A percentile compares a stretch with the other conserved stretches of the same genome.
Conservation (phyloP, 345 rosid genomes). For the Xanthoceras sorbifolium region DNA sequence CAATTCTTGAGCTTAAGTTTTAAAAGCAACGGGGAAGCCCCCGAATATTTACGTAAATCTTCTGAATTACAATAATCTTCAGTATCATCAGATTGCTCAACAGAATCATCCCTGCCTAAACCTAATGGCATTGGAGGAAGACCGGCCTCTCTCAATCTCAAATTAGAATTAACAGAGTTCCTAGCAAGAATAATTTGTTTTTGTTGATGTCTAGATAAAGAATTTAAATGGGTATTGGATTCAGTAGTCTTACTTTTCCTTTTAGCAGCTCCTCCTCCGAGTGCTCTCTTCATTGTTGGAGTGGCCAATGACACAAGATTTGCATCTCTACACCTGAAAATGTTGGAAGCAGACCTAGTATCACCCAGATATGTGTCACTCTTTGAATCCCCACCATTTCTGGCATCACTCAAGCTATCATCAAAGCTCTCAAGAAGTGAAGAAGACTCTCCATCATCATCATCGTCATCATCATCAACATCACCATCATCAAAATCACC, state of each 20-base stretch:
- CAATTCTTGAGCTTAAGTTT: conserved; percentile 66
- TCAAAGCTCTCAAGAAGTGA: conserved; percentile 60
- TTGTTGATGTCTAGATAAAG: conserved; percentile 48
- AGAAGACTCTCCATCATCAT: conserved; percentile 37
- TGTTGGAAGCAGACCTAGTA: conserved; percentile 45
- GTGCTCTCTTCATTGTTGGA: conserved; percentile 43
- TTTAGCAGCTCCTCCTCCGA: conserved; percentile 37
- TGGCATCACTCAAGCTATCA: conserved; percentile 76
- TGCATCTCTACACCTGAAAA: conserved; percentile 63
- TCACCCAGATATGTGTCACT: conserved; percentile 52
- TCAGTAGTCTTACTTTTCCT: conserved; percentile 54
- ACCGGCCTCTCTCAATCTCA: conserved; percentile 36
- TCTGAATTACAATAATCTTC: conserved; percentile 64
- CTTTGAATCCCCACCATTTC: conserved; percentile 57
- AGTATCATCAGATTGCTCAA: conserved; percentile 66
- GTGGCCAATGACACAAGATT: conserved; percentile 42
- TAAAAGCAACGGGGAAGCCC: conserved; percentile 67
- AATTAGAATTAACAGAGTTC: conserved; percentile 32
- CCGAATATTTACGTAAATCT: conserved; percentile 52
- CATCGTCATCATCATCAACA: conserved; percentile 30
- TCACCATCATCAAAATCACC: conserved; percentile 26
- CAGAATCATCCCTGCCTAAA: conserved; percentile 47
- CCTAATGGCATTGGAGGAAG: conserved; percentile 45
- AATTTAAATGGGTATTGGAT: conserved; percentile 40
- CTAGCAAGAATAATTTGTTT: conserved; percentile 38